Base-by-base conservation (phyloP, 192 early-diverging fungal species). In the Coemansia sp. region DNA sequence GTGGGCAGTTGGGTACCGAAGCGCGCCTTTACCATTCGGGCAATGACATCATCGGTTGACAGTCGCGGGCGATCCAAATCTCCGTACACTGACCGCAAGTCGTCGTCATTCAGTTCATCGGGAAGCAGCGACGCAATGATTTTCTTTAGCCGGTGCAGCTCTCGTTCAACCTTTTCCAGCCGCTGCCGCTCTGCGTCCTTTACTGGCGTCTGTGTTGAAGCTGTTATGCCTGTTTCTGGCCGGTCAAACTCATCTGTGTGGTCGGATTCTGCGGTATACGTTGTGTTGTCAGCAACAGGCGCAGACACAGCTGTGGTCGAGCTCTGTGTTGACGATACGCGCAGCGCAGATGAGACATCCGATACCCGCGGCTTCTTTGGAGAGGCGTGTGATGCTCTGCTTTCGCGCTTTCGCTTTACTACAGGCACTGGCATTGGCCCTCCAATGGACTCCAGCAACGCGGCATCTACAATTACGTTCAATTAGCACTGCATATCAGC, bases 111-210 rank as follows among this genome's bases (percentile, higher is more conserved):
- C 17, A 80, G 68, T 51, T 72, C 77, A 0, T 74, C 69, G 5
- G 77, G 77, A 1, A 80, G 48, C 50, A 80, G 45, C 51, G 77
- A 70, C 9, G 77, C 77, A 9, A 80, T 75, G 35, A 80, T 80
- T 45, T 70, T 73, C 29, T 80, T 80, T 7, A 80, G 57, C 53
- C 69, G 64, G 29, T 67, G 71, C 48, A 80, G 60, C 60, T 80
- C 77, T 6, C 72, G 77, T 55, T 80, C 77, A 3, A 80, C 77
- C 39, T 75, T 74, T 11, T 73, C 77, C 27, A 80, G 48, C 49
- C 77, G 59, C 8, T 59, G 51, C 4, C 71, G 63, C 64, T 80
- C 77, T 2, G 70, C 76, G 5, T 64, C 67, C 22, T 29, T 12
- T 4, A 32, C n/a, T 22, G 60, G n/a, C 25, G 47, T 50, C 23